A percentile compares a stretch with the other conserved stretches of the same genome.
Evolutionary conservation across 164 flowering plant species (phyloP).

Genomic region (Nelumbo lutea): DNA sequence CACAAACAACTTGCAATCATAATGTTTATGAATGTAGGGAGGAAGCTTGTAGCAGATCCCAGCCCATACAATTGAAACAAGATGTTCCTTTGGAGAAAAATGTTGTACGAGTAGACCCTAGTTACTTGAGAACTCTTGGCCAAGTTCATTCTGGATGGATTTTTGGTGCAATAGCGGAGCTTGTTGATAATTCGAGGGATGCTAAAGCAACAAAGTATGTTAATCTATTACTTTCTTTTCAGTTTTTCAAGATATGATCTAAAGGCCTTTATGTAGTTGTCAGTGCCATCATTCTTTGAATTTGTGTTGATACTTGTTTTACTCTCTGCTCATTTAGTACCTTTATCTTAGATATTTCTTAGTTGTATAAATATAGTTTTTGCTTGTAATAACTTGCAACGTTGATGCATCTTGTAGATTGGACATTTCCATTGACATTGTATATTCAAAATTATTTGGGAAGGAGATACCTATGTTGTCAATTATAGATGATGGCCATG

Average conservation of each 20-base stretch:
- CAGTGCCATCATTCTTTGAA: neutral
- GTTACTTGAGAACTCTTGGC: constrained; percentile 43
- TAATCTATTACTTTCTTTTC: neutral
- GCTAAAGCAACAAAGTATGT: constrained; percentile 50
- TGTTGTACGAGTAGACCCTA: constrained; percentile 33
- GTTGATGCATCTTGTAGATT: constrained; percentile 25
- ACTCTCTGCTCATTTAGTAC: neutral
- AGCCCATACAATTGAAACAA: neutral
- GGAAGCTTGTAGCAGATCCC: constrained; percentile 1
- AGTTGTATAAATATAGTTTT: neutral
- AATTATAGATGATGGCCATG: constrained; percentile 54
- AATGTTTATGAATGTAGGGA: neutral
- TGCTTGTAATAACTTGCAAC: neutral
- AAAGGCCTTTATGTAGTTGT: neutral
- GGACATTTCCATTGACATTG: constrained; percentile 31
- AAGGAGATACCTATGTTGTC: constrained; percentile 44
- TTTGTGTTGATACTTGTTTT: neutral
- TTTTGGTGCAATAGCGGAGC: constrained; percentile 68
- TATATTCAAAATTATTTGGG: constrained; percentile 28
- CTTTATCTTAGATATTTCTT: neutral
- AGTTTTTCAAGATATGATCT: neutral
- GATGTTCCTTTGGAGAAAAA: constrained; percentile 12
- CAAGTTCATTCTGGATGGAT: constrained; percentile 56
- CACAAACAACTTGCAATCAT: neutral
- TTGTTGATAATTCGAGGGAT: constrained; percentile 63